Percentiles rank a stretch among this genome's conserved stretches.
phyloP scores from a whole-genome alignment of 2,329 filamentous ascomycete species.

The Fusarium austroafricanum region DNA sequence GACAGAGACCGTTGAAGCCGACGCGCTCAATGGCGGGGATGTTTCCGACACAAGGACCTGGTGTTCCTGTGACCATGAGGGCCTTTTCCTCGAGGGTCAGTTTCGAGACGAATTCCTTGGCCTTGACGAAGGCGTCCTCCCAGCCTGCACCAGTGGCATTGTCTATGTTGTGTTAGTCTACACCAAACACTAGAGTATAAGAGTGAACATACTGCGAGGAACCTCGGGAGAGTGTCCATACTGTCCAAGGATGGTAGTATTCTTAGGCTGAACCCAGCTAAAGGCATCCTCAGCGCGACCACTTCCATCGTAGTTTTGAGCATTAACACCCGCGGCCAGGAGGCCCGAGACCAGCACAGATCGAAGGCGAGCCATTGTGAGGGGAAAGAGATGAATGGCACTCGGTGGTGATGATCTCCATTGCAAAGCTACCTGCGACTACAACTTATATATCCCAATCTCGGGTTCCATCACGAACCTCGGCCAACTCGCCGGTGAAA shows the following conservation, averaged over 20 bases:
- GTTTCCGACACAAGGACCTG: slow-evolving; percentile 52
- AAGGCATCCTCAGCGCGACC: slow-evolving; percentile 49
- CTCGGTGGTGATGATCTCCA: slow-evolving; percentile 18
- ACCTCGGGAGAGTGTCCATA: slow-evolving; percentile 55
- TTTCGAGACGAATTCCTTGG: slow-evolving; percentile 48
- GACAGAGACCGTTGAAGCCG: slow-evolving; percentile 57
- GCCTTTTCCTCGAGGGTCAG: slow-evolving; percentile 49
- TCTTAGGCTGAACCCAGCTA: slow-evolving; percentile 54
- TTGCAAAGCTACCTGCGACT: neutral
- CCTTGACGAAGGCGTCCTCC: slow-evolving; percentile 53
- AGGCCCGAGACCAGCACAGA: slow-evolving; percentile 54
- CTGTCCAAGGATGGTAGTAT: slow-evolving; percentile 55
- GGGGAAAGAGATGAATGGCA: slow-evolving; percentile 1
- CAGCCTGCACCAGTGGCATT: slow-evolving; percentile 53
- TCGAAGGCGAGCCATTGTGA: slow-evolving; percentile 40
- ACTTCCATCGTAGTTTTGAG: slow-evolving; percentile 44
- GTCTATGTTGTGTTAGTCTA: slow-evolving; percentile 43
- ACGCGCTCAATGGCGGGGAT: slow-evolving; percentile 54
- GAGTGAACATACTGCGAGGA: slow-evolving; percentile 51
- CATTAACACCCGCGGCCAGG: slow-evolving; percentile 44
- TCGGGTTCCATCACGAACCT: slow-evolving; percentile 1
- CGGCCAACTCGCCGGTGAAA: neutral
- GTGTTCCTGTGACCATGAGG: slow-evolving; percentile 50
- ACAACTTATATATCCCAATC: slow-evolving; percentile 30
- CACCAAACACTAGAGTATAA: neutral